A percentile compares a stretch with the other conserved stretches of the same genome.
Conservation (phyloP, 2,329 filamentous ascomycete genomes). For the Sarocladiaceae sp. region DNA sequence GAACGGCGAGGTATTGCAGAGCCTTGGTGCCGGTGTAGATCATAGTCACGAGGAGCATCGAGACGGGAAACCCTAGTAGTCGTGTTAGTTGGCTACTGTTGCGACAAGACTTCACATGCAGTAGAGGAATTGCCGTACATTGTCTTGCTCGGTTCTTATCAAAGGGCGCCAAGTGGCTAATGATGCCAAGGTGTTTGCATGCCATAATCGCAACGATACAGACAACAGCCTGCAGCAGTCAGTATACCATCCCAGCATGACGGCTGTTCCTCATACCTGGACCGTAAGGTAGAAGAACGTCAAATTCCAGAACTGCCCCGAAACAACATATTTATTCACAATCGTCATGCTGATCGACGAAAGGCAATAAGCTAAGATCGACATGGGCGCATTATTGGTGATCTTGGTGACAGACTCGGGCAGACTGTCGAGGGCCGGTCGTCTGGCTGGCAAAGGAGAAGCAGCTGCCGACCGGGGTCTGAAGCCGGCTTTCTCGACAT, state of each 20-base stretch:
- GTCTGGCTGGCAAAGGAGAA: not conserved
- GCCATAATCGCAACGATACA: conserved; percentile 80
- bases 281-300: conserved; percentile 86
- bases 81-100: no score
- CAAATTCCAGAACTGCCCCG: conserved; percentile 79
- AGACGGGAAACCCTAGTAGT: conserved; percentile 77
- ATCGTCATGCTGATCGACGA: conserved; percentile 94
- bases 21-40: conserved; percentile 93
- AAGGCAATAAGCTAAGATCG: conserved; percentile 73
- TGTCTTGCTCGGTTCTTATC: conserved; percentile 81
- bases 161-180: conserved; percentile 73
- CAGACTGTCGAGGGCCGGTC: not conserved
- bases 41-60: conserved; percentile 88
- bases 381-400: conserved; percentile 8
- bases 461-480: conserved; percentile 6
- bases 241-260: no score
- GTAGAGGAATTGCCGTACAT: no score
- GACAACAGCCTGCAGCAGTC: conserved; percentile 61
- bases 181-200: conserved; percentile 75
- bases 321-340: conserved; percentile 95
- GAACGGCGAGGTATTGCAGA: conserved; percentile 85
- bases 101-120: no score
- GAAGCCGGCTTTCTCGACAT: conserved; percentile 7
- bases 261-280: no score
- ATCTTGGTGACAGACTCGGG: conserved; percentile 2